phyloP scores from a whole-genome alignment of 116 monocot species.

The Phalaenopsis hybrid region DNA sequence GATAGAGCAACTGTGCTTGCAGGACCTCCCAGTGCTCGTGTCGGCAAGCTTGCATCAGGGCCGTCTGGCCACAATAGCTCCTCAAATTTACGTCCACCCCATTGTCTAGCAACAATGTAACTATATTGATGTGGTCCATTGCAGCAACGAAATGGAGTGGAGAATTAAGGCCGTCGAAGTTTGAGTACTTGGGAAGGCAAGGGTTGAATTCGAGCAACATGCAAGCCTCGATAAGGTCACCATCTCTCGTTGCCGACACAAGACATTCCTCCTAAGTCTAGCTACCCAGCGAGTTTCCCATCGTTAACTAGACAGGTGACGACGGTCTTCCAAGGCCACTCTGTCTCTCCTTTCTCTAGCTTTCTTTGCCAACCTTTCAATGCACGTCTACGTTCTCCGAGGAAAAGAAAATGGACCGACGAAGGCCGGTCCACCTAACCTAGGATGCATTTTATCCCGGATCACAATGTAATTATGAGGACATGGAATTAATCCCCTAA shows the following conservation, averaged over 20 bases:
- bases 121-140: constrained; percentile 93
- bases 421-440: neutral
- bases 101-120: constrained; percentile 68
- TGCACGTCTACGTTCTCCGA: neutral
- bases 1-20: constrained; percentile 67
- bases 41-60: constrained; percentile 95
- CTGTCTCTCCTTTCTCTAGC: neutral
- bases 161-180: constrained; percentile 93
- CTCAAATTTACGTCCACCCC: constrained; percentile 87
- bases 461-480: too few relatives aligned
- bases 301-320: constrained; percentile 9
- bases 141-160: constrained; percentile 98
- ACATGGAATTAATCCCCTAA: too few relatives aligned
- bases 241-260: constrained; percentile 96
- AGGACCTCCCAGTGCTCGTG: constrained; percentile 91
- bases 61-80: constrained; percentile 96
- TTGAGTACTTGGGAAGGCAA: constrained; percentile 88
- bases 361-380: neutral
- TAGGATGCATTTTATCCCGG: too few relatives aligned
- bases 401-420: neutral
- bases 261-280: constrained; percentile 91
- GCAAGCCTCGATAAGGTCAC: constrained; percentile 82
- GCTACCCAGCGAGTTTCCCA: constrained; percentile 98
- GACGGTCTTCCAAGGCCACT: neutral
- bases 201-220: constrained; percentile 95